Evolutionary conservation across 257 asterid genomes (phyloP).

Genomic region (Solanum piurae): DNA sequence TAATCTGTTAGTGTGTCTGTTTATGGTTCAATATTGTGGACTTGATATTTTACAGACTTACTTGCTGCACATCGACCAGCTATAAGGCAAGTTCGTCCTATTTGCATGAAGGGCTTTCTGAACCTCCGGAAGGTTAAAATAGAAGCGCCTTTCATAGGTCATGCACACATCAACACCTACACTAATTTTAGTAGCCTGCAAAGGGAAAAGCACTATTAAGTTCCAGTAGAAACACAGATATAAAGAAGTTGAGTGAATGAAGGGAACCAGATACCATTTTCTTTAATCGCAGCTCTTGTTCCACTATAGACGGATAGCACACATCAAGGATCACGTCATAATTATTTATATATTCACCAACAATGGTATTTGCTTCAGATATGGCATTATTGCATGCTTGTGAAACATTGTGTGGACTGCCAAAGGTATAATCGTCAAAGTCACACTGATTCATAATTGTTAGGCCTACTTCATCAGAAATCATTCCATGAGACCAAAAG

Average conservation of each 20-base stretch:
- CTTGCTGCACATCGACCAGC: constrained; percentile 84
- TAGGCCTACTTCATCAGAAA: constrained; percentile 82
- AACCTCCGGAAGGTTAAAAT: constrained; percentile 90
- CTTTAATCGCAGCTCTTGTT: constrained; percentile 72
- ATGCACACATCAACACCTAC: constrained; percentile 89
- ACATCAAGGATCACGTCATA: constrained; percentile 90
- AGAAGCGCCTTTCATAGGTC: constrained; percentile 65
- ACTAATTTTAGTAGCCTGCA: constrained; percentile 79
- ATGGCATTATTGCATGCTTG: constrained; percentile 47
- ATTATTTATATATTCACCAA: constrained; percentile 61
- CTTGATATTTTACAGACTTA: constrained; percentile 15
- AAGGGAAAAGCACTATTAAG: not conserved
- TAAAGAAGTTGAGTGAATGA: not conserved
- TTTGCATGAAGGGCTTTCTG: constrained; percentile 95
- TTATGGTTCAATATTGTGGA: not conserved
- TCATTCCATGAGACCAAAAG: constrained; percentile 98
- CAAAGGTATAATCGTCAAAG: constrained; percentile 71
- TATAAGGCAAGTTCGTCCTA: constrained; percentile 64
- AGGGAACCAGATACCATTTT: constrained; percentile 46
- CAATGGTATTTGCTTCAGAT: constrained; percentile 48
- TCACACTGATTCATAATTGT: constrained; percentile 71
- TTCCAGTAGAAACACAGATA: not conserved
- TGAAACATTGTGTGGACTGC: constrained; percentile 71
- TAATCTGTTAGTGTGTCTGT: not conserved
- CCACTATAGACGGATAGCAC: constrained; percentile 88